Conservation (phyloP, 1,284 basidiomycete species). For the Ceratobasidium sp. region DNA sequence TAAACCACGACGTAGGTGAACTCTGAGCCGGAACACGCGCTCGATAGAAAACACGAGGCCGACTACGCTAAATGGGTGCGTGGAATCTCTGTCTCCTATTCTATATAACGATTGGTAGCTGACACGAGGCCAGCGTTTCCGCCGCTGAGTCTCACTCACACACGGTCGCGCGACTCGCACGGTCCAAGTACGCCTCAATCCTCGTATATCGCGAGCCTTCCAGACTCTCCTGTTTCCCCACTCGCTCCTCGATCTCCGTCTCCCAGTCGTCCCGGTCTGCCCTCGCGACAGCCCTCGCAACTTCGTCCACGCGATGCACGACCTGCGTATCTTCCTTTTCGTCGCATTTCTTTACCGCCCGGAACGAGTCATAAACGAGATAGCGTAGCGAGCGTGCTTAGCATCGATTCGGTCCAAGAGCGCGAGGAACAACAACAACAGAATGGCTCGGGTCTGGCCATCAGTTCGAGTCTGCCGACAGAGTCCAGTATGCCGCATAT, state of each 20-base stretch:
- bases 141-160: slow-evolving; percentile 14
- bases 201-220: slow-evolving; percentile 17
- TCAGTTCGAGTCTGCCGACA: slow-evolving; percentile 27
- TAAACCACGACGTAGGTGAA: slow-evolving; percentile 18
- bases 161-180: slow-evolving; percentile 15
- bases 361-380: slow-evolving; percentile 57
- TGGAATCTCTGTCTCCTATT: neutral
- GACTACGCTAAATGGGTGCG: slow-evolving; percentile 39
- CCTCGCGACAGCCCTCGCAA: slow-evolving; percentile 20
- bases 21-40: slow-evolving; percentile 20
- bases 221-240: slow-evolving; percentile 17
- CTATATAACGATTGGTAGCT: neutral
- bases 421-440: slow-evolving; percentile 27
- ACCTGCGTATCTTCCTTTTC: slow-evolving; percentile 69
- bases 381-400: slow-evolving; percentile 32
- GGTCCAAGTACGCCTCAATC: slow-evolving; percentile 18
- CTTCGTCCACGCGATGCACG: slow-evolving; percentile 45
- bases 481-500: slow-evolving; percentile 27
- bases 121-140: slow-evolving; percentile 1
- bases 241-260: slow-evolving; percentile 16
- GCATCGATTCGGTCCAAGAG: slow-evolving; percentile 30
- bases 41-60: slow-evolving; percentile 37
- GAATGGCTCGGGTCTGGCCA: neutral
- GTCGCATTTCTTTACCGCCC: slow-evolving; percentile 77
- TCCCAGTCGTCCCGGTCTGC: neutral